Evolutionary conservation across 495 filamentous ascomycete genomes (phyloP), one percentile per base, ranked within the genome.

Genomic region (Aspergillus indologenus): DNA sequence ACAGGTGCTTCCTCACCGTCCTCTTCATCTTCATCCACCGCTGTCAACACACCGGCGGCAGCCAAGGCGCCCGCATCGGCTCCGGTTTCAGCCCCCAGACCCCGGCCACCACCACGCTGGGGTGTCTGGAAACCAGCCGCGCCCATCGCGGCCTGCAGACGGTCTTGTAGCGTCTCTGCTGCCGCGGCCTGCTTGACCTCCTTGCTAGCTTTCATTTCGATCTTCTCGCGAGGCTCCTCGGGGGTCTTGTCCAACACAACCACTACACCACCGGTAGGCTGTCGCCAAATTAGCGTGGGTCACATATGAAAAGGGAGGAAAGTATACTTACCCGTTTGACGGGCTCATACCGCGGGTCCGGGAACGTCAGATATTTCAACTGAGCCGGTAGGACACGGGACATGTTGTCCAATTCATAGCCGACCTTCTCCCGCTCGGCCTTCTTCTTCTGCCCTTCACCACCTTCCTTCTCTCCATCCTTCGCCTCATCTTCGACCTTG

Each of bases 341-440:
- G 26, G 95, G 93, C 81, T 90, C 88, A 71, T 96, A 98, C 56
- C 95, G 85, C 20, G 87, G 85, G 62, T 89, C 84, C 31, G 81
- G 78, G 81, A 98, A 96, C 68, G 83, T 95, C 68, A 98, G 92
- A 70, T 90, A 97, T 74, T 93, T 96, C 65, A 96, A 82, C 78
- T 99, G 95, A 55, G 85, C 87, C 1, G 93, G 95, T 20, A 99
- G 82, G 29, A 98, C 92, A 56, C 95, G 81, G 31, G 90, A 92
- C 91, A 99, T 92, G 78, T 99, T 99, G 68, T 96, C 90, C 55
- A 98, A 77, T 61, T 95, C 91, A 68, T 94, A 98, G 50, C 95
- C 94, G 48, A 95, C 85, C 81, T 95, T 96, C 75, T 98, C 94
- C 76, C 94, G 96, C 76, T 98, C 95, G 8, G 80, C 78, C 79